Conservation (phyloP, 805 yeast genomes). For the Saturnispora galanensis region DNA sequence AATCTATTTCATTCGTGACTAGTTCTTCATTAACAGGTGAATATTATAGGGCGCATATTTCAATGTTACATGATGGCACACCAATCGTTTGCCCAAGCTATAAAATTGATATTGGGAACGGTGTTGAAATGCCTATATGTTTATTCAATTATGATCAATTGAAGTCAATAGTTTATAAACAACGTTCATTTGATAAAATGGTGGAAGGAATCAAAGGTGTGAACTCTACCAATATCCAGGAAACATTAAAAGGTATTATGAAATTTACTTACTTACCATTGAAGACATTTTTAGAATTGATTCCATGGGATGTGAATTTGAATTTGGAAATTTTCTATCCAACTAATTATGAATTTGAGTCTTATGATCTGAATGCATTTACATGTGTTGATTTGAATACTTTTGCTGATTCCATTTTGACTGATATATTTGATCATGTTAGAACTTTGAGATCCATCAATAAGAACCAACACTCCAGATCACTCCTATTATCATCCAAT, state of each 20-base stretch:
- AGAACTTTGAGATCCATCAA: conserved; percentile 34
- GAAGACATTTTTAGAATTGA: conserved; percentile 41
- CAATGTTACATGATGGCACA: conserved; percentile 71
- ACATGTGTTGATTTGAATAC: conserved; percentile 41
- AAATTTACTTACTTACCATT: conserved; percentile 48
- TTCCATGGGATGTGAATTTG: conserved; percentile 55
- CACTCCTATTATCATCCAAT: conserved; percentile 75
- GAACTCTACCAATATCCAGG: conserved; percentile 15
- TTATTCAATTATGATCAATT: conserved; percentile 44
- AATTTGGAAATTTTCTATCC: conserved; percentile 75
- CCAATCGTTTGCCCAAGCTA: conserved; percentile 73
- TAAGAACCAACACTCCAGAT: conserved; percentile 31
- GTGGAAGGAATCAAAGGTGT: conserved; percentile 14
- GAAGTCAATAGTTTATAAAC: conserved; percentile 18
- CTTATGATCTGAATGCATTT: conserved; percentile 20
- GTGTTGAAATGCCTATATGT: conserved; percentile 50
- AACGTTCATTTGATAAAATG: conserved; percentile 11
- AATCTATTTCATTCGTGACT: conserved; percentile 64
- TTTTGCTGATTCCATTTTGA: conserved; percentile 66
- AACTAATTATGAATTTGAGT: conserved; percentile 33
- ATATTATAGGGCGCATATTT: conserved; percentile 60
- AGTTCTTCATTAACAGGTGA: conserved; percentile 84
- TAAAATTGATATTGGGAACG: conserved; percentile 35
- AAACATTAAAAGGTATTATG: conserved; percentile 34
- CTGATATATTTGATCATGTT: conserved; percentile 68